phyloP scores from a whole-genome alignment of 2,329 filamentous ascomycete species.

The Lasiodiplodia theobromae region DNA sequence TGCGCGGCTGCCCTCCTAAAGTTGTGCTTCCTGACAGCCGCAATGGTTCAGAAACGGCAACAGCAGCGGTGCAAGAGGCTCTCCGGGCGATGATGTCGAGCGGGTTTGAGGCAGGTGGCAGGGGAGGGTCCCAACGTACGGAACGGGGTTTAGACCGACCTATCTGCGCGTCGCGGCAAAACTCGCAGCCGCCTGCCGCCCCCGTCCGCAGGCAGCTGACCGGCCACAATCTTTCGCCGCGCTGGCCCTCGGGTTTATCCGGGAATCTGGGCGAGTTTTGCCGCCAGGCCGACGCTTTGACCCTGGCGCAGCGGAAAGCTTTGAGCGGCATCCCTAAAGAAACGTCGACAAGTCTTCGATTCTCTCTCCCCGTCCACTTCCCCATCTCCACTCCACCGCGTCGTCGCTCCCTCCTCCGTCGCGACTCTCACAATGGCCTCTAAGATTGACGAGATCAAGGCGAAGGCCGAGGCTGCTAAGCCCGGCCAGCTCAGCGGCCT shows the following conservation, averaged over 20 bases:
- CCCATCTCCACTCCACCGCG: conserved; percentile 27
- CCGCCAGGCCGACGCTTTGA: conserved; percentile 15
- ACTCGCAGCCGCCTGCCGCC: not conserved
- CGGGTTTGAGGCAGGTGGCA: conserved; percentile 1
- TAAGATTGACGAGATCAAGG: conserved; percentile 62
- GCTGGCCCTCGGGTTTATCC: not conserved
- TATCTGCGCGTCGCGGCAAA: not conserved
- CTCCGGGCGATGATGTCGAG: conserved; percentile 8
- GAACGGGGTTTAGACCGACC: not conserved
- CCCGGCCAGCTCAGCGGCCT: conserved; percentile 61
- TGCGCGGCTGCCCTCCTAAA: not conserved
- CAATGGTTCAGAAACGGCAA: not conserved
- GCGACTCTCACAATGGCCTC: conserved; percentile 47
- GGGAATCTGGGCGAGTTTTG: conserved; percentile 4
- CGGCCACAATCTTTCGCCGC: not conserved
- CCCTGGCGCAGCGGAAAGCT: conserved; percentile 17
- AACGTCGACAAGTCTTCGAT: conserved; percentile 21
- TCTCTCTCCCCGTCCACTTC: conserved; percentile 21
- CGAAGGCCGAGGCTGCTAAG: conserved; percentile 53
- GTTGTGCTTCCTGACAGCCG: not conserved
- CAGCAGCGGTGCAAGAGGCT: not conserved
- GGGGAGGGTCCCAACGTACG: conserved; percentile 3
- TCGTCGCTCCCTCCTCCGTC: conserved; percentile 1
- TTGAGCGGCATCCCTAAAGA: conserved; percentile 24
- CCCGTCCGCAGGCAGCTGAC: not conserved